Base-by-base conservation (phyloP, 2,329 filamentous ascomycete genomes). In the Mycosphaerelloides madeirae region DNA sequence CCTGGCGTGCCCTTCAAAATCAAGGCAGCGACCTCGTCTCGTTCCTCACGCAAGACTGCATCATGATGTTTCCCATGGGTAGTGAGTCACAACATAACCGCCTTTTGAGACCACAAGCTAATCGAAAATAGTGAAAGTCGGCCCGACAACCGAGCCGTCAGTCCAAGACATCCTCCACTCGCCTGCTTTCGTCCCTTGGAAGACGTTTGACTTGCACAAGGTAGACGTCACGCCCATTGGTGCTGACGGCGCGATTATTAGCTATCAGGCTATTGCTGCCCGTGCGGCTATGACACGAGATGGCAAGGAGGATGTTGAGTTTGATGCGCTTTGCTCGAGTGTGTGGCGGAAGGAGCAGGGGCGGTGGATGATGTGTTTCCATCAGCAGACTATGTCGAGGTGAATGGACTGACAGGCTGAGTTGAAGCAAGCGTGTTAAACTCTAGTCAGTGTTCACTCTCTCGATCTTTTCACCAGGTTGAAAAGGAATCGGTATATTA, bases 371-470 rank as follows among this genome's bases (percentile, higher is more conserved):
- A 56, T 61, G 56, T 56, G 52, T 29, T 55, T 60, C 20, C 59
- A 61, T 42, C 57, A 61, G 44, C 59, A 61, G 48, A 60, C 59
- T 5, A 49, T 60, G 53, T 48, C n/a, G n/a, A n/a, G n/a, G n/a
- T n/a, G n/a, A n/a, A n/a, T n/a, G n/a, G n/a, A n/a, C n/a, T n/a
- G n/a, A n/a, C n/a, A n/a, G n/a, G n/a, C n/a, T n/a, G n/a, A n/a
- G n/a, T n/a, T n/a, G n/a, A n/a, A n/a, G n/a, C n/a, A n/a, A n/a
- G n/a, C n/a, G n/a, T n/a, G n/a, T n/a, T n/a, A n/a, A n/a, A n/a
- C n/a, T n/a, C n/a, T n/a, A n/a, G n/a, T n/a, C n/a, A n/a, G n/a
- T n/a, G n/a, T n/a, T n/a, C n/a, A n/a, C n/a, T n/a, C n/a, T n/a
- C n/a, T n/a, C n/a, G n/a, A n/a, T n/a, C n/a, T n/a, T n/a, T n/a